Evolutionary conservation across 495 filamentous ascomycete genomes (phyloP), one percentile per base, ranked within the genome.

Genomic region (Extremus antarcticus): DNA sequence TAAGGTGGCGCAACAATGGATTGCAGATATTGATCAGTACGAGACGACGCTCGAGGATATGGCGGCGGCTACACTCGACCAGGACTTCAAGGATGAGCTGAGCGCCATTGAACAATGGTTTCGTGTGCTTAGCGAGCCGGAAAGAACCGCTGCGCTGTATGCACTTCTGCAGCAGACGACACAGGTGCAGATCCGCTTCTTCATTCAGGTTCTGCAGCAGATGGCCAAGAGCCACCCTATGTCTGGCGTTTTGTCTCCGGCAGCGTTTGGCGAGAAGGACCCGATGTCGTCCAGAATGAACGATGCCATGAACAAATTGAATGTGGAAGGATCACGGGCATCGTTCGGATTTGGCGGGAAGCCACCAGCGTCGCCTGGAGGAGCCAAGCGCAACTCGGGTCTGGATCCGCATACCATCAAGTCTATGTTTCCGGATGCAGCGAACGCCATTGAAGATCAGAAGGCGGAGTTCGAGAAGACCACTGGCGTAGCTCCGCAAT

Each of bases 71-170:
- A 95, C 94, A 11, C 75, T 97, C 32, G 92, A 98, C 69, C 94
- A 98, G 71, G 94, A 98, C 61, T 98, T 98, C 75, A 98, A 97
- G 75, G 92, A 97, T 73, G 92, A 98, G 71, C 81, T 98, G 50
- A 92, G 87, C 70, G 92, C 92, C 55, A 98, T 98, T 65, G 92
- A 98, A 74, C 91, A 98, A 73, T 98, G 92, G 92, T 98, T 98
- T 71, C 86, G 89, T 45, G 92, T 98, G 24, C 76, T 98, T 52
- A 95, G 91, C 64, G 92, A 98, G 71, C 89, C 92, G 19, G 92
- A 98, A 73, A 76, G 92, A 50, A 98, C 92, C 7, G 92, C 92
- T 39, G 94, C 92, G 23, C 71, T 97, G 43, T 97, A 98, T 72
- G 91, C 92, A 29, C 74, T 98, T 56, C 75, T 98, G 45, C 94